Evolutionary conservation across 768 basidiomycete genomes (phyloP).

Genomic region (Suillus plorans): DNA sequence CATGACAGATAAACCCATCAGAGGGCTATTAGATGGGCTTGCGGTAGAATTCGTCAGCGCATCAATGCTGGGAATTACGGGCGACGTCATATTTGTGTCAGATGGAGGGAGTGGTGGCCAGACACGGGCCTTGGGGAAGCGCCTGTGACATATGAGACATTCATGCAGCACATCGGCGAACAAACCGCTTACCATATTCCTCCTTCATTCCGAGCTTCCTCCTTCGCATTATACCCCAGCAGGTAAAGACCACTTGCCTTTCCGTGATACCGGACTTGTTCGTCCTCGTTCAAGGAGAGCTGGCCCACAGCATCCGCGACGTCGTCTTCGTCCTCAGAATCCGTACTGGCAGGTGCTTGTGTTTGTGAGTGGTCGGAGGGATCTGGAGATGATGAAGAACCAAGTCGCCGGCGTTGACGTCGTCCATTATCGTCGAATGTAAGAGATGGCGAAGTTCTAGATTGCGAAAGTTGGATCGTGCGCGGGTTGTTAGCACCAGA

Average conservation of each 20-base stretch:
- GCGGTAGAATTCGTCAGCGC: constrained; percentile 11
- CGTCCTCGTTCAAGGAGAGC: constrained; percentile 84
- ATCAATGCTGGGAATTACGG: constrained; percentile 4
- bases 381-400: constrained; percentile 22
- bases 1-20: constrained; percentile 23
- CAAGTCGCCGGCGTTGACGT: constrained; percentile 53
- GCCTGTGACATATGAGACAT: constrained; percentile 44
- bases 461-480: constrained; percentile 4
- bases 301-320: constrained; percentile 78
- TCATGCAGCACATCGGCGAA: constrained; percentile 9
- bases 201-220: constrained; percentile 68
- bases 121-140: constrained; percentile 85
- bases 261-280: constrained; percentile 84
- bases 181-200: constrained; percentile 65
- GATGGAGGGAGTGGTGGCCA: constrained; percentile 64
- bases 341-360: constrained; percentile 28
- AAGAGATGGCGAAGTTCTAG: constrained; percentile 15
- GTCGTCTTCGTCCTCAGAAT: constrained; percentile 41
- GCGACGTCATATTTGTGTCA: constrained; percentile 24
- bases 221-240: constrained; percentile 57
- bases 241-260: constrained; percentile 82
- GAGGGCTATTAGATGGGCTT: constrained; percentile 13
- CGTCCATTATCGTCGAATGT: constrained; percentile 34
- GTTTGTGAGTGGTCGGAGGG: constrained; percentile 12
- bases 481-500: constrained; percentile 12